Conservation (phyloP, 2,329 filamentous ascomycete species). For the Exophiala aquamarina region DNA sequence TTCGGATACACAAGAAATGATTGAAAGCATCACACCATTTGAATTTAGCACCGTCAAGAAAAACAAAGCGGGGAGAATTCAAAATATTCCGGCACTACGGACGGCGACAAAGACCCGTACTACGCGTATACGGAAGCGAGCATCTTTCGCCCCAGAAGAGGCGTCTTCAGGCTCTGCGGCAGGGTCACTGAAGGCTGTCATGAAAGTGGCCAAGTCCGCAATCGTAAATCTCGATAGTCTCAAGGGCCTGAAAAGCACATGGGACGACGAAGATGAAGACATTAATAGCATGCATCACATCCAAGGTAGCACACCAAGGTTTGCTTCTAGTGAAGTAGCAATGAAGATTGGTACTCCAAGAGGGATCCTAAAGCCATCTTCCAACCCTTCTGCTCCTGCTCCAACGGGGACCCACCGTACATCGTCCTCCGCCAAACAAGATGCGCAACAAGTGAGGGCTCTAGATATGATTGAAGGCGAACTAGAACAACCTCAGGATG, state of each 20-base stretch:
- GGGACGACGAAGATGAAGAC: constrained; percentile 2
- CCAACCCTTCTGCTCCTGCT: not conserved
- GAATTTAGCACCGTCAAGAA: constrained; percentile 38
- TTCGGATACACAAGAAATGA: constrained; percentile 28
- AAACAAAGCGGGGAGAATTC: not conserved
- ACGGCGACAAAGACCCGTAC: constrained; percentile 10
- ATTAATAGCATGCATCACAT: not conserved
- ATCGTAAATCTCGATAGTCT: not conserved
- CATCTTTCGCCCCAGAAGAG: constrained; percentile 18
- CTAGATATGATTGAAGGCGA: constrained; percentile 33
- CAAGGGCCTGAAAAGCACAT: not conserved
- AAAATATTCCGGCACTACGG: constrained; percentile 1
- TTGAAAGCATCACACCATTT: constrained; percentile 42
- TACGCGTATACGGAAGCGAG: constrained; percentile 28
- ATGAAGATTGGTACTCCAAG: no score
- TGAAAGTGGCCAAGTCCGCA: constrained; percentile 24
- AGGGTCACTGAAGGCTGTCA: constrained; percentile 21
- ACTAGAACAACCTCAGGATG: constrained; percentile 29
- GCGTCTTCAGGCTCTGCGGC: constrained; percentile 6
- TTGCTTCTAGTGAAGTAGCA: no score
- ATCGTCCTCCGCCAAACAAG: constrained; percentile 35
- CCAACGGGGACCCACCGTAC: not conserved
- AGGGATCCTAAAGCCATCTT: not conserved
- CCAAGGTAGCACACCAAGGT: no score
- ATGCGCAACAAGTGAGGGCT: constrained; percentile 18